Conservation (phyloP, 805 yeast species). For the Saturnispora dispora region DNA sequence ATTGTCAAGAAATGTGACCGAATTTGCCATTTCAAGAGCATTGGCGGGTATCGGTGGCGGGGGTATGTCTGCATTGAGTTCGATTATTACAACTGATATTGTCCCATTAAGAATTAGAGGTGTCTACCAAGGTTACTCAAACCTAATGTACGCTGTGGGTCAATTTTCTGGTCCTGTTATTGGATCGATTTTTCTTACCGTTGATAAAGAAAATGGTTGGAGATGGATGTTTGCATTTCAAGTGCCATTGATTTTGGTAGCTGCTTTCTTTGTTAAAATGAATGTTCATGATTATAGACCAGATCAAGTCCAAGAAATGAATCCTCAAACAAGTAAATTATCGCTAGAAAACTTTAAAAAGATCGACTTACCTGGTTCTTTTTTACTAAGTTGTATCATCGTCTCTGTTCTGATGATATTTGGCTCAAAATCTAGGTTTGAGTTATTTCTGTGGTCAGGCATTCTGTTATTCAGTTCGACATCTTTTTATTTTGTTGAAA, state of each 20-base stretch:
- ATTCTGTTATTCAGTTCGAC: constrained; percentile 13
- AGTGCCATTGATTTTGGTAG: constrained; percentile 29
- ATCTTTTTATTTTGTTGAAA: constrained; percentile 28
- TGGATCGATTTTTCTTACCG: constrained; percentile 32
- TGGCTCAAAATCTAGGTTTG: constrained; percentile 2
- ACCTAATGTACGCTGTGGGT: constrained; percentile 30
- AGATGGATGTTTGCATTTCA: constrained; percentile 36
- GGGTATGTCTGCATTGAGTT: constrained; percentile 42
- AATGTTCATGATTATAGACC: constrained; percentile 28
- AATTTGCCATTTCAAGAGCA: constrained; percentile 42
- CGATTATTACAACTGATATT: constrained; percentile 46
- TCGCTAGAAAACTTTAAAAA: constrained; percentile 27
- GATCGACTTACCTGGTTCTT: constrained; percentile 36
- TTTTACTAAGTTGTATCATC: constrained; percentile 27
- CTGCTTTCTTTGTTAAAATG: constrained; percentile 20
- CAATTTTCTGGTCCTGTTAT: constrained; percentile 37
- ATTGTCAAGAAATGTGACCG: constrained; percentile 33
- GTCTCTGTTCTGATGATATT: constrained; percentile 29
- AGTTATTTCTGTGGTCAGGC: constrained; percentile 9
- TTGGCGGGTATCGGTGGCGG: constrained; percentile 54
- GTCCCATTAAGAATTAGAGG: constrained; percentile 47
- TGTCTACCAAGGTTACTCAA: constrained; percentile 43
- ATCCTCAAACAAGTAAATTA: constrained; percentile 21
- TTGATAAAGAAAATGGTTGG: constrained; percentile 32
- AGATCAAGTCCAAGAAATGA: constrained; percentile 15